phyloP scores from a whole-genome alignment of 805 yeast species.

The Cyberlindnera bimundalis region DNA sequence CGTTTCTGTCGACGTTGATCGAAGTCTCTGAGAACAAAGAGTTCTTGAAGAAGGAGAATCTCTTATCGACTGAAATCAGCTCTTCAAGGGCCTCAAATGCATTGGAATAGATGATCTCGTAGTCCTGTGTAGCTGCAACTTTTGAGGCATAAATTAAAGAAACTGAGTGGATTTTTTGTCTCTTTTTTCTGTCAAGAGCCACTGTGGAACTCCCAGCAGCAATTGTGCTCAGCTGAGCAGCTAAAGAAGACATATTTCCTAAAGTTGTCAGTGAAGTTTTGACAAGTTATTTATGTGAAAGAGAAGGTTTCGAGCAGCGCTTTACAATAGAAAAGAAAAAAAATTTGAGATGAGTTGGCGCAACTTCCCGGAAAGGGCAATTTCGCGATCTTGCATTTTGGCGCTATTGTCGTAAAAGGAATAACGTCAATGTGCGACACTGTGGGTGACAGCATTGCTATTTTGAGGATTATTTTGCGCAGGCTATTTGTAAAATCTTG shows the following conservation, averaged over 20 bases:
- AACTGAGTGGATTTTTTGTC: constrained; percentile 84
- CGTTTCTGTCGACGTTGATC: constrained; percentile 72
- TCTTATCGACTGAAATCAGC: constrained; percentile 64
- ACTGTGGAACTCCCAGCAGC: constrained; percentile 62
- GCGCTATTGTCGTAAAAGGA: background rate
- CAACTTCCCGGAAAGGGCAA: background rate
- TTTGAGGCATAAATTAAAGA: constrained; percentile 84
- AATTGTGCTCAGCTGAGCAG: constrained; percentile 76
- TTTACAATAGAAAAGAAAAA: too few species aligned
- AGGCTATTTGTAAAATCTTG: too few species aligned
- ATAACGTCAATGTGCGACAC: background rate
- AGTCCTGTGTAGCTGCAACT: constrained; percentile 93
- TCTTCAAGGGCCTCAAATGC: constrained; percentile 76
- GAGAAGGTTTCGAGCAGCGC: too few species aligned
- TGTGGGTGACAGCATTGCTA: background rate
- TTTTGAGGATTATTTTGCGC: too few species aligned
- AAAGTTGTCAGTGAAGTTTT: too few species aligned
- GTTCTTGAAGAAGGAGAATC: constrained; percentile 64
- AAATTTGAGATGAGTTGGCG: constrained; percentile 4
- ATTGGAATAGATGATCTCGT: constrained; percentile 68
- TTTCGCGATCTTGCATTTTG: constrained; percentile 1
- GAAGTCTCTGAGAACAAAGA: constrained; percentile 84
- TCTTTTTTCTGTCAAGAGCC: constrained; percentile 78
- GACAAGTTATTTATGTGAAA: too few species aligned
- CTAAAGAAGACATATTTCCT: constrained; percentile 53